phyloP scores from a whole-genome alignment of 495 filamentous ascomycete genomes.

The Aspergillus avenaceus region DNA sequence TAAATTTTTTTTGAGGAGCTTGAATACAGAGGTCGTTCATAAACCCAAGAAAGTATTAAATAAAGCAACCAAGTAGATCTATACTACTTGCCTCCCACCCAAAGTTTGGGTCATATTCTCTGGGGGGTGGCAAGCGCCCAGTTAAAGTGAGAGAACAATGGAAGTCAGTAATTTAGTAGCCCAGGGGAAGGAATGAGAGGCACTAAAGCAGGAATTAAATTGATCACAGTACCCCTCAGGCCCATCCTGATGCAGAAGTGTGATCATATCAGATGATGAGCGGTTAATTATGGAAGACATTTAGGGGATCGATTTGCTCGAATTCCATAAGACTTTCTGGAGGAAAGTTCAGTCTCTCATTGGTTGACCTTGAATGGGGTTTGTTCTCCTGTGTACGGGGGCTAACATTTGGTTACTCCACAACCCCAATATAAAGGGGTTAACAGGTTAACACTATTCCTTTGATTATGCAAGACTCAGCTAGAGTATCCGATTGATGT shows the following conservation, averaged over 20 bases:
- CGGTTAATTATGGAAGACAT: neutral
- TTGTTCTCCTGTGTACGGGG: neutral
- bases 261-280: slow-evolving; percentile 25
- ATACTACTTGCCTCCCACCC: neutral
- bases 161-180: neutral
- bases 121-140: neutral
- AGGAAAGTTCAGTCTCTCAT: neutral
- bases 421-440: neutral
- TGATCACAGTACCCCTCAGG: neutral
- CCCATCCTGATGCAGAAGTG: neutral
- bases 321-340: too few species aligned
- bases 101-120: neutral
- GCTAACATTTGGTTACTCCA: neutral
- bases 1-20: too few species aligned
- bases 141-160: neutral
- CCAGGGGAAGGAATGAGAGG: neutral
- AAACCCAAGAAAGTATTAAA: too few species aligned
- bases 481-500: too few species aligned
- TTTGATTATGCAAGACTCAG: neutral
- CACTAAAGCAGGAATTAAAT: neutral
- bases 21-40: too few species aligned
- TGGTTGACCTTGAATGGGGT: neutral
- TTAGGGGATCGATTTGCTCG: neutral
- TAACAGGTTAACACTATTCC: neutral
- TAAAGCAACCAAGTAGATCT: neutral